These are phyloP conservation scores for Botryotinia narcissicola DNA, from an alignment of 2,329 filamentous ascomycete species.

Conservation along the genomic window DNA sequence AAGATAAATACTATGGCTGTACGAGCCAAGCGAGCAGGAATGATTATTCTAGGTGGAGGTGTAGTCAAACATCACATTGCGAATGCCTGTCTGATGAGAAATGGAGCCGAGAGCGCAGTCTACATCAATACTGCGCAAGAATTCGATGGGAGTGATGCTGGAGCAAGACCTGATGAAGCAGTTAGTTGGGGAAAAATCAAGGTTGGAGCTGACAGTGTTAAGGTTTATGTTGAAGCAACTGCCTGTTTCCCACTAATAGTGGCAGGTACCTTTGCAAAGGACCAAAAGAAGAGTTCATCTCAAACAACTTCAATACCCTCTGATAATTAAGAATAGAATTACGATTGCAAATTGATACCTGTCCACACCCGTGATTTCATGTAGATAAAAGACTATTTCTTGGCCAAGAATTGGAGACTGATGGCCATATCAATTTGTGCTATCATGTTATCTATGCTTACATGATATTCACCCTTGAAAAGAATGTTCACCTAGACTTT, in stretches of 20 bases:
- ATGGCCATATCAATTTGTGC: neutral
- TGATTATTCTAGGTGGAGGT: constrained; percentile 93
- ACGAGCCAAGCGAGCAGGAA: constrained; percentile 81
- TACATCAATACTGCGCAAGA: constrained; percentile 98
- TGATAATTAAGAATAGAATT: neutral
- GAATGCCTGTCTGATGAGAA: constrained; percentile 95
- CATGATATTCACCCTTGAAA: neutral
- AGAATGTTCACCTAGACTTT: neutral
- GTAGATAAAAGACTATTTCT: neutral
- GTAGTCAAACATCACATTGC: constrained; percentile 99
- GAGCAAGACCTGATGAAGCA: constrained; percentile 90
- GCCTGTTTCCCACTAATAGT: constrained; percentile 66
- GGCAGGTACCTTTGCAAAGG: constrained; percentile 63
- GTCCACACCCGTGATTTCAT: neutral
- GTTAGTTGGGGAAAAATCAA: constrained; percentile 99
- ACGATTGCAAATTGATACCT: neutral
- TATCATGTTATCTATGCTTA: neutral
- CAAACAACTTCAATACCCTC: neutral
- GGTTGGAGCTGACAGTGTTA: constrained; percentile 79
- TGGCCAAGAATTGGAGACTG: no score
- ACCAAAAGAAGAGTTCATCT: constrained; percentile 6
- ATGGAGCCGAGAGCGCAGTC: constrained; percentile 93
- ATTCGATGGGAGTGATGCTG: constrained; percentile 95
- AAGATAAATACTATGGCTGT: constrained; percentile 91
- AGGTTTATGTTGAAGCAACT: constrained; percentile 71